Base-by-base conservation (phyloP, 768 basidiomycete genomes). In the Chalciporus chontae region DNA sequence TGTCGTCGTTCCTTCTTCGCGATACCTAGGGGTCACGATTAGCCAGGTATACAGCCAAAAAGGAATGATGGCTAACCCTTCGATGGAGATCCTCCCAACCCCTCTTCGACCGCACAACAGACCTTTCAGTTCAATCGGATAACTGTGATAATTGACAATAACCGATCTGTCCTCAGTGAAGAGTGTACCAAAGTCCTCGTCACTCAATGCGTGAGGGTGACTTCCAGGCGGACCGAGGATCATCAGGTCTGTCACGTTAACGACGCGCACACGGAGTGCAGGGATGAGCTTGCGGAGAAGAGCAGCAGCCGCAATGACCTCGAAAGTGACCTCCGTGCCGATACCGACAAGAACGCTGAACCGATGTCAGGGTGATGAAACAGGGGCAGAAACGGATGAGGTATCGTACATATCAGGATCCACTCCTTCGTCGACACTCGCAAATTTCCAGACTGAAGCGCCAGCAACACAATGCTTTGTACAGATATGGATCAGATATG, bases 221-320 rank as follows among this genome's bases (percentile, higher is more conserved):
- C 75, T 69, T 46, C 85, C 87, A n/a, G 62, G 65, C 5, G 77
- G 73, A 24, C 80, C 78, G 38, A 96, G 77, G 50, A 94, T 84
- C 81, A 96, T 86, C 40, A 94, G 74, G 60, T 95, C 92, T 2
- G 90, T 89, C 51, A 95, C 85, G 56, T 95, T 94, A 50, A 94
- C 83, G 49, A 94, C 87, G 17, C 90, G 83, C 7, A 91, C 84
- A 32, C 93, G 84, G 23, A 96, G 77, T 8, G 77, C 76, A 2
- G 88, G 83, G n/a, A 74, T 73, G 19, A 78, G 69, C 60, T 81
- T 80, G 58, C 85, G 84, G 21, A 94, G 79, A 18, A 94, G 76
- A 3, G 83, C 82, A 0, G 90, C 87, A 1, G 93, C 92, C 3
- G 89, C 86, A 60, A 95, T 84, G 48, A 92, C 85, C 64, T 96